Percentiles rank a stretch among this genome's conserved stretches.
phyloP scores from a whole-genome alignment of 768 basidiomycete species.

The Boletus barrowsii region DNA sequence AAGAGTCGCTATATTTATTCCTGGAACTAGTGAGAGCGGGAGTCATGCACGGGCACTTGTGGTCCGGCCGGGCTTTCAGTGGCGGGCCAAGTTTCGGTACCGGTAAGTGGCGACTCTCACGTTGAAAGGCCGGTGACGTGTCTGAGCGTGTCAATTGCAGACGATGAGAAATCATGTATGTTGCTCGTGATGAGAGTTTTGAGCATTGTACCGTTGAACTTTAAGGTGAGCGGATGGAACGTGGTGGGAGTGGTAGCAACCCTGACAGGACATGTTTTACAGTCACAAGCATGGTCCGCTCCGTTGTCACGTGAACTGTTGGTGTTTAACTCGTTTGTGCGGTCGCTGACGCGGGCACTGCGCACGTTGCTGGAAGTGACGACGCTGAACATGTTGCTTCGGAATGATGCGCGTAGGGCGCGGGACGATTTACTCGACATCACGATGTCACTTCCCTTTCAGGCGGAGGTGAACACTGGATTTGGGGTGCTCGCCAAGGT shows the following conservation, averaged over 20 bases:
- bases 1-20: slow-evolving; percentile 92
- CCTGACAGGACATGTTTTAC: slow-evolving; percentile 15
- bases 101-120: slow-evolving; percentile 51
- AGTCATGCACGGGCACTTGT: slow-evolving; percentile 91
- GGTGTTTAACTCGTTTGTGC: slow-evolving; percentile 97
- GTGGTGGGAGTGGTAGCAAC: not conserved
- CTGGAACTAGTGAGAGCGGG: slow-evolving; percentile 95
- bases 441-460: slow-evolving; percentile 89
- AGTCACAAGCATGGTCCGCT: slow-evolving; percentile 92
- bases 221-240: slow-evolving; percentile 62
- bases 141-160: slow-evolving; percentile 38
- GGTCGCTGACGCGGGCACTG: slow-evolving; percentile 85
- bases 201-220: slow-evolving; percentile 91
- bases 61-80: slow-evolving; percentile 84
- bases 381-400: slow-evolving; percentile 88
- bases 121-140: slow-evolving; percentile 23
- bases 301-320: slow-evolving; percentile 94
- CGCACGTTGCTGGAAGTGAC: slow-evolving; percentile 89
- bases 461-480: slow-evolving; percentile 94
- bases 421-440: slow-evolving; percentile 93
- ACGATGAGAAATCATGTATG: slow-evolving; percentile 93
- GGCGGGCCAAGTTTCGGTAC: slow-evolving; percentile 94
- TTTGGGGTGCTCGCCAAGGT: slow-evolving; percentile 98
- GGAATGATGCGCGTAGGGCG: slow-evolving; percentile 79
- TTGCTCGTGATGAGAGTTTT: slow-evolving; percentile 94